Evolutionary conservation across 2,329 filamentous ascomycete genomes (phyloP).

Genomic region (Pseudonectria foliicola): DNA sequence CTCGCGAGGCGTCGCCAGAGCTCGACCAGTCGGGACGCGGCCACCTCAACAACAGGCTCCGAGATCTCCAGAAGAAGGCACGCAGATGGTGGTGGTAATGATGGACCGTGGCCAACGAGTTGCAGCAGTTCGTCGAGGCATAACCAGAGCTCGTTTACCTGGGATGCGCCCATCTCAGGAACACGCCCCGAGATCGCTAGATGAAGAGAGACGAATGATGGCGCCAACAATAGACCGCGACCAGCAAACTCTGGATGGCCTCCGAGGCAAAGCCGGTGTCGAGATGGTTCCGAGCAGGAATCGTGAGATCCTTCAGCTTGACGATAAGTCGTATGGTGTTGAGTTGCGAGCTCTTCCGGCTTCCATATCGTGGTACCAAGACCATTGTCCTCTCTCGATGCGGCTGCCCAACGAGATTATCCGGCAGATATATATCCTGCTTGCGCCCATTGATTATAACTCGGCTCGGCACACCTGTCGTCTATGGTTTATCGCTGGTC

Average conservation of each 20-base stretch:
- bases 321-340: constrained; percentile 6
- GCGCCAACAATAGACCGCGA: no score
- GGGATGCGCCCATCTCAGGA: no score
- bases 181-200: no score
- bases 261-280: constrained; percentile 6
- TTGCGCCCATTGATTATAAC: constrained; percentile 43
- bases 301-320: constrained; percentile 2
- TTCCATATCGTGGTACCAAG: constrained; percentile 2
- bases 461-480: constrained; percentile 53
- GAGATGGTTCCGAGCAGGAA: constrained; percentile 8
- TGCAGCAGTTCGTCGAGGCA: constrained; percentile 6
- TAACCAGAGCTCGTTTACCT: no score
- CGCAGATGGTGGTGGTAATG: constrained; percentile 10
- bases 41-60: constrained; percentile 4
- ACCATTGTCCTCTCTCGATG: constrained; percentile 17
- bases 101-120: constrained; percentile 9
- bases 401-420: constrained; percentile 30
- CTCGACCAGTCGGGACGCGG: constrained; percentile 9
- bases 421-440: constrained; percentile 27
- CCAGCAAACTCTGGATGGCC: no score
- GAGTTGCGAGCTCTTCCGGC: background rate
- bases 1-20: constrained; percentile 18
- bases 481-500: constrained; percentile 50
- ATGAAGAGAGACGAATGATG: no score
- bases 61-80: background rate